Base-by-base conservation (phyloP, 306 rosid species). In the Mimosa pudica region DNA sequence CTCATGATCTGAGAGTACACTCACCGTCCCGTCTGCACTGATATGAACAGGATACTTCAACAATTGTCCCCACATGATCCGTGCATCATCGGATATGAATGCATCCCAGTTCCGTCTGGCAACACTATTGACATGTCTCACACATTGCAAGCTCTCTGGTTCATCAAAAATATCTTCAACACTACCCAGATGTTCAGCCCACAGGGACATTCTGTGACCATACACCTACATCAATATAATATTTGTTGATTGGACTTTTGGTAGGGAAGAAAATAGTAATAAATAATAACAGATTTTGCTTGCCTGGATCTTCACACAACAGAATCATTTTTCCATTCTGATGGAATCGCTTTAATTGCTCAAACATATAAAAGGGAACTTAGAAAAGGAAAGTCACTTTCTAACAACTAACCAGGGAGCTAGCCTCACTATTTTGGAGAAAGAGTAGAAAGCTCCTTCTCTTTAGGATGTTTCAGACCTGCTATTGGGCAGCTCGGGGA, bases 111-210 rank as follows among this genome's bases (percentile, higher is more conserved):
- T 88, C 30, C 49, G 17, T 69, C 30, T 70, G 2, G 89, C 88
- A 4, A 83, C 80, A 30, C 74, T 69, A 46, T 81, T 79, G 17
- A 86, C 79, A 60, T 49, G 70, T 77, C 79, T 84, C 8, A 70
- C 38, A 74, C 89, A 86, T 51, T 82, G 51, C 14, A 84, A 48
- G 75, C 84, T 84, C 44, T 84, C 55, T 33, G 91, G 89, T 32
- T 88, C 88, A 10, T 17, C 32, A 63, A 69, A 75, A 14, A 17
- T 35, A 17, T 86, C 86, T n/a, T 86, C 87, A 41, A 86, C 8
- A 30, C 73, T 55, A 0, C 84, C 83, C 6, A 88, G 86, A 63
- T 88, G 89, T n/a, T 86, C 89, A 0, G 88, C 91, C 91, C 89
- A 88, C 1, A 86, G 74, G 7, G 89, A 86, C 88, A 86, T 86